phyloP scores from a whole-genome alignment of 169 alveolate genomes.

The Plasmodium ovale region DNA sequence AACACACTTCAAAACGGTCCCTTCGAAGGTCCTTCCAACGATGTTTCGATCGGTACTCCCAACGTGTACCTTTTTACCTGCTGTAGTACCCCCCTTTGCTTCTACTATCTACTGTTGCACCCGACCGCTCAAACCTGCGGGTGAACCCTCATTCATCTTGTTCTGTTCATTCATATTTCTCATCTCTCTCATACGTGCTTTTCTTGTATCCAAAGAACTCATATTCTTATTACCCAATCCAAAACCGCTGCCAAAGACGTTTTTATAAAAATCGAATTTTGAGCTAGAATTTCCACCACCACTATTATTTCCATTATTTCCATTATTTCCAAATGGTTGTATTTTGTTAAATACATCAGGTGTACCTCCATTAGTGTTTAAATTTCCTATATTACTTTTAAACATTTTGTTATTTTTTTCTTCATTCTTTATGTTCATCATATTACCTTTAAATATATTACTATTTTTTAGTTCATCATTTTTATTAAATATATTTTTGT shows the following conservation, averaged over 20 bases:
- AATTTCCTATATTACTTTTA: slow-evolving; percentile 1
- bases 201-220: slow-evolving; percentile 38
- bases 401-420: slow-evolving; percentile 16
- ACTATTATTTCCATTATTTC: neutral
- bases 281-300: neutral
- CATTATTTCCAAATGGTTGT: neutral
- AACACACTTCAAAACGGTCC: neutral
- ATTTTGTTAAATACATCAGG: neutral
- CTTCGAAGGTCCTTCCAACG: neutral
- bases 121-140: too few relatives aligned
- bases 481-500: slow-evolving; percentile 27
- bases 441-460: slow-evolving; percentile 4
- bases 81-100: too few relatives aligned
- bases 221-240: slow-evolving; percentile 14
- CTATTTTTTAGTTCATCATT: slow-evolving; percentile 32
- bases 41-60: too few relatives aligned
- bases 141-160: slow-evolving; percentile 1
- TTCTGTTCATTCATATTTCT: slow-evolving; percentile 47
- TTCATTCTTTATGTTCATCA: slow-evolving; percentile 10
- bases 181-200: slow-evolving; percentile 63
- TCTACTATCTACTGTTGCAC: too few relatives aligned
- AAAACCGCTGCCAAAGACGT: neutral
- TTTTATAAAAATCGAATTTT: slow-evolving; percentile 19
- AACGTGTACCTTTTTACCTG: too few relatives aligned
- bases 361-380: neutral